These are phyloP conservation scores for Cutaneotrichosporon curvatum DNA, from an alignment of 1,284 basidiomycete genomes.

Conservation along the genomic window DNA sequence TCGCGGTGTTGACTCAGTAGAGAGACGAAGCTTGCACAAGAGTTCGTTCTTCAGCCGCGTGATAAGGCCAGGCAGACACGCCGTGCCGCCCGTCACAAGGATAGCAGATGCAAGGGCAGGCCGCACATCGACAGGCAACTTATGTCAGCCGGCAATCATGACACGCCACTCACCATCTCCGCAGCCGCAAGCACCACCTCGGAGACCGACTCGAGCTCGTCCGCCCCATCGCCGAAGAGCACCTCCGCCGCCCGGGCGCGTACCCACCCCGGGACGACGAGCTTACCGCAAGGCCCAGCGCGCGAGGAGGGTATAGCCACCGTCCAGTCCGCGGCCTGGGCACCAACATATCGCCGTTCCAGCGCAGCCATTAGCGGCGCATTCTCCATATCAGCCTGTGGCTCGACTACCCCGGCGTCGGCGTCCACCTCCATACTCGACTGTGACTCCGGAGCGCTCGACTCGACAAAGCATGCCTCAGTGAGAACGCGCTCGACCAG, in stretches of 20 bases:
- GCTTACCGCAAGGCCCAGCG: constrained; percentile 11
- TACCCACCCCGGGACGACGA: constrained; percentile 90
- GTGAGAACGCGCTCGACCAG: constrained; percentile 35
- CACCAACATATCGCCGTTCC: constrained; percentile 15
- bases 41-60: constrained; percentile 73
- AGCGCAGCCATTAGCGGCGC: constrained; percentile 10
- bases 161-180: constrained; percentile 55
- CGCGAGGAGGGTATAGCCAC: constrained; percentile 11
- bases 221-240: constrained; percentile 65
- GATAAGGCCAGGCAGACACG: constrained; percentile 87
- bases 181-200: constrained; percentile 71
- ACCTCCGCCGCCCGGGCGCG: constrained; percentile 84
- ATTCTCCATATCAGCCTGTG: constrained; percentile 13
- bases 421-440: not conserved
- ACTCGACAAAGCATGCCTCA: constrained; percentile 36
- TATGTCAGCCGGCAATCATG: not conserved
- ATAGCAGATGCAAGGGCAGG: constrained; percentile 71
- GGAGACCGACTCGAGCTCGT: constrained; percentile 75
- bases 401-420: constrained; percentile 5
- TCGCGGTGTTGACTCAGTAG: too few species aligned
- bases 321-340: constrained; percentile 18
- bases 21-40: constrained; percentile 51
- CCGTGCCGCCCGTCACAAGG: constrained; percentile 77
- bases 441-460: not conserved
- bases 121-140: constrained; percentile 84